Conservation (phyloP, 2,329 filamentous ascomycete species). For the Thielaviopsis musarum region DNA sequence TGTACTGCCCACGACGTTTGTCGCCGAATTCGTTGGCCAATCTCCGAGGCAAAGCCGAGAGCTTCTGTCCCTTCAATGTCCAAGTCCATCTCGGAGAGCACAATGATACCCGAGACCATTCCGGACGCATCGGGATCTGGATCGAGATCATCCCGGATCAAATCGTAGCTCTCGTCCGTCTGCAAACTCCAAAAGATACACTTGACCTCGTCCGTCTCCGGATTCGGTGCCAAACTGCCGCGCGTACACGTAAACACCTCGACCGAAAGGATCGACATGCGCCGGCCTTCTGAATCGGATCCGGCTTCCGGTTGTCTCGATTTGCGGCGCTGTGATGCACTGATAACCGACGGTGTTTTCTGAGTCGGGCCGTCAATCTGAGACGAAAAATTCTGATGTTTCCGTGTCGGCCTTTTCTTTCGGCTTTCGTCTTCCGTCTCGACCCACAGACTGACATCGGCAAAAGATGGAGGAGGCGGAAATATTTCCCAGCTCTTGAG, state of each 20-base stretch:
- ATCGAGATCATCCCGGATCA: constrained; percentile 23
- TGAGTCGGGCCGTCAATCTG: constrained; percentile 85
- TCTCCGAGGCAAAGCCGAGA: constrained; percentile 26
- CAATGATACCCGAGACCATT: constrained; percentile 50
- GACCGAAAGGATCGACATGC: constrained; percentile 93
- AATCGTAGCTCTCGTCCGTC: constrained; percentile 37
- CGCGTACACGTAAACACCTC: constrained; percentile 85
- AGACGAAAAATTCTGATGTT: constrained; percentile 31
- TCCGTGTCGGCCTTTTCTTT: background rate
- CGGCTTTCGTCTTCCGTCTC: background rate
- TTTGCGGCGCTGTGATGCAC: constrained; percentile 62
- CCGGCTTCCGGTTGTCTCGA: constrained; percentile 35
- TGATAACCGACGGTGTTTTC: constrained; percentile 52
- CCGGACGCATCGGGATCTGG: constrained; percentile 2
- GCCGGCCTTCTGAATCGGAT: constrained; percentile 69
- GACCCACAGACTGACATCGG: constrained; percentile 51
- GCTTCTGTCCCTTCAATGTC: background rate
- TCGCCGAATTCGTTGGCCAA: constrained; percentile 44
- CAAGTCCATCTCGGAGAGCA: constrained; percentile 37
- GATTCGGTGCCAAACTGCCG: constrained; percentile 66
- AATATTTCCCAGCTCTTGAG: constrained; percentile 63
- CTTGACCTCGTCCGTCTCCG: constrained; percentile 73
- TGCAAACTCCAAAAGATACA: constrained; percentile 85
- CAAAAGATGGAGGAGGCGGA: constrained; percentile 48
- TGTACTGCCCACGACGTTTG: constrained; percentile 37